phyloP scores from a whole-genome alignment of 2,329 filamentous ascomycete genomes.

The Didymella arachidicola region DNA sequence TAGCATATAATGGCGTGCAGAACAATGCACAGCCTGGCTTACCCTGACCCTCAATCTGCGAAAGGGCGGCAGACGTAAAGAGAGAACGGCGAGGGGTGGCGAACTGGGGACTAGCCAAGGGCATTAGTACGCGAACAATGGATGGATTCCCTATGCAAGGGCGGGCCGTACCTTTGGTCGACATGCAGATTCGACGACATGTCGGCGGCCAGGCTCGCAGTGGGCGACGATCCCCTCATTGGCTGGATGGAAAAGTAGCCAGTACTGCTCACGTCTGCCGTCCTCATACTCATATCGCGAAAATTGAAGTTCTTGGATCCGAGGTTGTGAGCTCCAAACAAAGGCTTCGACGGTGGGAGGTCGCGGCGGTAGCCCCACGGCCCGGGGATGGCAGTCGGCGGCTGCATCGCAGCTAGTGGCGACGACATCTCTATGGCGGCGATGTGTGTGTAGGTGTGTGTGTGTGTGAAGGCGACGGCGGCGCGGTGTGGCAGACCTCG shows the following conservation, averaged over 20 bases:
- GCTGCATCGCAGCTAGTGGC: conserved; percentile 91
- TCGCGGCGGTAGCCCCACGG: conserved; percentile 69
- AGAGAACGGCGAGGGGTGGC: conserved; percentile 84
- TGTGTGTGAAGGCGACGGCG: not conserved
- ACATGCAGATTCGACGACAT: conserved; percentile 97
- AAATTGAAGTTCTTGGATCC: conserved; percentile 77
- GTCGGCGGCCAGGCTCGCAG: conserved; percentile 88
- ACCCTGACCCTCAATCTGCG: conserved; percentile 66
- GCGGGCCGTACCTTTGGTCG: conserved; percentile 77
- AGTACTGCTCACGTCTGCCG: conserved; percentile 65
- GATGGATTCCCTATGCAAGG: conserved; percentile 36
- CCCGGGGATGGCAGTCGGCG: conserved; percentile 65
- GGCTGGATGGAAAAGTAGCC: conserved; percentile 80
- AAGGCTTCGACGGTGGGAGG: conserved; percentile 60
- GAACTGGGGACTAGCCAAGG: conserved; percentile 73
- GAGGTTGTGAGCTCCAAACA: conserved; percentile 64
- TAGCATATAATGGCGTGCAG: conserved; percentile 30
- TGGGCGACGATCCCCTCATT: conserved; percentile 85
- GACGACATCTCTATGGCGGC: conserved; percentile 92
- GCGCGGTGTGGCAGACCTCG: conserved; percentile 14
- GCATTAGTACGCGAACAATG: conserved; percentile 48
- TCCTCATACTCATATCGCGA: conserved; percentile 75
- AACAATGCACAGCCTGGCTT: conserved; percentile 48
- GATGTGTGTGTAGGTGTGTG: conserved; percentile 63
- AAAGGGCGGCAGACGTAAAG: conserved; percentile 77